Percentiles rank a stretch among this genome's conserved stretches.
phyloP scores from a whole-genome alignment of 768 basidiomycete genomes.

The Tricholoma terreum region DNA sequence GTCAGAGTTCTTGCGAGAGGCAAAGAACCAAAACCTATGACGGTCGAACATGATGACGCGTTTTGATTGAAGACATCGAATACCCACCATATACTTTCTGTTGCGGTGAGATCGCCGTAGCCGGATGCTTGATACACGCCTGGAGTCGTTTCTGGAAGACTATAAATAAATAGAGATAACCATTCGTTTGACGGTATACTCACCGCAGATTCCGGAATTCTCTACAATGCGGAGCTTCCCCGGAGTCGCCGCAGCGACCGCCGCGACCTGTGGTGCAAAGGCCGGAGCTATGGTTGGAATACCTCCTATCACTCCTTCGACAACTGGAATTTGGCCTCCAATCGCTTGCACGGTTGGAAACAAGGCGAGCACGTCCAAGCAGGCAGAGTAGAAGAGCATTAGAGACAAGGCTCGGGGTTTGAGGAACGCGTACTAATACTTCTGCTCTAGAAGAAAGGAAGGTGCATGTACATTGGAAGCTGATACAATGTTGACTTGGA shows the following conservation, averaged over 20 bases:
- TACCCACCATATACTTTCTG: slow-evolving; percentile 55
- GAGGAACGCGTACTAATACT: too few species aligned
- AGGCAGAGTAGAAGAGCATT: slow-evolving; percentile 6
- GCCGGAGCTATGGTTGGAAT: slow-evolving; percentile 25
- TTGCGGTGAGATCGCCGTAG: slow-evolving; percentile 56
- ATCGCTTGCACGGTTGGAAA: slow-evolving; percentile 8
- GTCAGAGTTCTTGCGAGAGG: slow-evolving; percentile 55
- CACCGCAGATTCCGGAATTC: slow-evolving; percentile 62
- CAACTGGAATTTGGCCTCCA: slow-evolving; percentile 43
- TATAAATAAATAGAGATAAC: not conserved
- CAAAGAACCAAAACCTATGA: slow-evolving; percentile 68
- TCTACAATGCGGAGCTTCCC: slow-evolving; percentile 54
- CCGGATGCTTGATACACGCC: slow-evolving; percentile 63
- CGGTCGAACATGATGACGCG: not conserved
- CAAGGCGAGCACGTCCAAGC: not conserved
- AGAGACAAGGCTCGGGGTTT: not conserved
- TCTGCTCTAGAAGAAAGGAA: too few species aligned
- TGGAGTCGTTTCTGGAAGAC: slow-evolving; percentile 51
- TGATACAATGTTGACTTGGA: too few species aligned
- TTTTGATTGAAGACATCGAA: too few species aligned
- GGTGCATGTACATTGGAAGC: too few species aligned
- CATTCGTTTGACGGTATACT: not conserved
- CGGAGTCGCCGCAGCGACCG: slow-evolving; percentile 31
- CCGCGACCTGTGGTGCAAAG: slow-evolving; percentile 13
- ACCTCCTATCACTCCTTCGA: slow-evolving; percentile 52